Base-by-base conservation (phyloP, 169 alveolate species). In the Eimeria necatrix region DNA sequence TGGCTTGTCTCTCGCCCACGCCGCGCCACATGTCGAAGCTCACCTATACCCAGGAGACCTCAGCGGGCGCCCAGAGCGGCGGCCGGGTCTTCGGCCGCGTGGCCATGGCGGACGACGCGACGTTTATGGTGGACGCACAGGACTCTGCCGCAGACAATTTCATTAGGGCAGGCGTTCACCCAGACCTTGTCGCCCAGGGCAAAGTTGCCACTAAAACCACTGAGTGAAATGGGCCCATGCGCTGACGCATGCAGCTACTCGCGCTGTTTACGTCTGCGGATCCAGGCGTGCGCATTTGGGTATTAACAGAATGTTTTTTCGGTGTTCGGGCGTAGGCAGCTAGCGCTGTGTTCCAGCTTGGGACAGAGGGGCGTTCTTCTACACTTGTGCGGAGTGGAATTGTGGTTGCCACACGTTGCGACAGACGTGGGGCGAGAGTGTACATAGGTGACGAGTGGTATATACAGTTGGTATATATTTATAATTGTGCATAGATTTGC, bases 1-100 rank as follows among this genome's bases (percentile, higher is more conserved):
- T 91, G 95, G 95, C 91, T 16, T 74, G 91, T 22, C 48, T 41
- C 14, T 49, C 91, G 49, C 95, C 95, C 0, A 76, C 91, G 16
- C 71, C 95, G 5, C 61, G 91, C 48, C 95, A 91, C 71, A 14
- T 76, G 4, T 49, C 85, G 5, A 91, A 91, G 73, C 76, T 91
- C 46, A 60, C 60, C n/a, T 91, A 32, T 56, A 84, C 83, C 14
- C 73, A 76, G 26, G 95, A 91, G 73, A 91, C 95, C 14, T 49
- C 59, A 41, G 59, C 90, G 8, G 90, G 53, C 14, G 64, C 84
- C 18, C 56, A 59, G 41, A 60, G 41, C 22, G 90, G 20, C 10
- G 74, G 74, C 24, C 73, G 73, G 24, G 74, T 81, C 26, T 22
- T 81, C 6, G 90, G 90, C 24, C 48, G 90, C 4, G 90, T 81